Percentiles rank a stretch among this genome's conserved stretches.
phyloP scores from a whole-genome alignment of 208 protist genomes.

The Angomonas deanei region DNA sequence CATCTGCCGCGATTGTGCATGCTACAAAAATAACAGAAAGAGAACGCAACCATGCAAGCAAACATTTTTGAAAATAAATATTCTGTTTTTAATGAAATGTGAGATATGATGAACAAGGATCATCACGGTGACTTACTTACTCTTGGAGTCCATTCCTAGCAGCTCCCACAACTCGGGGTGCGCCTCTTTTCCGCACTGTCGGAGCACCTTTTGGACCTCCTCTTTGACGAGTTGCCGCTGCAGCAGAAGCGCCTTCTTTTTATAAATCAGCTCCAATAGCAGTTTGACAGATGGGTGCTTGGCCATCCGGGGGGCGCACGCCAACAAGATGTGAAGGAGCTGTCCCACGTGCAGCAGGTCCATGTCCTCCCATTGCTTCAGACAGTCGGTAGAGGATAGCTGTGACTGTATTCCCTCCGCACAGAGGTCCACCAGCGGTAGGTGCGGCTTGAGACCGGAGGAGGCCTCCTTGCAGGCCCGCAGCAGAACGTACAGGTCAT shows the following conservation, averaged over 20 bases:
- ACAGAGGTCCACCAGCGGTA: background rate
- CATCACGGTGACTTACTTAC: too few relatives aligned
- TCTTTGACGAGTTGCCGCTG: slow-evolving; percentile 50
- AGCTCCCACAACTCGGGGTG: slow-evolving; percentile 38
- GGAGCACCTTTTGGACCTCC: slow-evolving; percentile 37
- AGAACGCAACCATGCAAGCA: background rate
- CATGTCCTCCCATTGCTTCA: slow-evolving; percentile 8
- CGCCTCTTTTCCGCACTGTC: slow-evolving; percentile 18
- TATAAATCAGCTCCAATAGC: slow-evolving; percentile 48
- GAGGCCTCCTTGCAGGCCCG: background rate
- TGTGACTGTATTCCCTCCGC: too few relatives aligned
- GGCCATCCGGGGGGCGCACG: slow-evolving; percentile 15
- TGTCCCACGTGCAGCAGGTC: slow-evolving; percentile 22
- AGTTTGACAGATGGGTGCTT: slow-evolving; percentile 25
- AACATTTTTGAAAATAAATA: background rate
- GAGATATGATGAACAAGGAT: too few relatives aligned
- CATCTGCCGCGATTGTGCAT: too few relatives aligned
- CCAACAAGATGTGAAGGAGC: slow-evolving; percentile 20
- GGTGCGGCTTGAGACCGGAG: background rate
- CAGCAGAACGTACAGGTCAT: background rate
- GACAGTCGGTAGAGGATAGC: too few relatives aligned
- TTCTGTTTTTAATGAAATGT: background rate
- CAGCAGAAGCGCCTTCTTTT: slow-evolving; percentile 41
- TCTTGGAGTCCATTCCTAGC: slow-evolving; percentile 19
- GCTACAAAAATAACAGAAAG: background rate